A percentile compares a stretch with the other conserved stretches of the same genome.
Conservation (phyloP, 139 green algal genomes). For the Yamagishiella unicocca region DNA sequence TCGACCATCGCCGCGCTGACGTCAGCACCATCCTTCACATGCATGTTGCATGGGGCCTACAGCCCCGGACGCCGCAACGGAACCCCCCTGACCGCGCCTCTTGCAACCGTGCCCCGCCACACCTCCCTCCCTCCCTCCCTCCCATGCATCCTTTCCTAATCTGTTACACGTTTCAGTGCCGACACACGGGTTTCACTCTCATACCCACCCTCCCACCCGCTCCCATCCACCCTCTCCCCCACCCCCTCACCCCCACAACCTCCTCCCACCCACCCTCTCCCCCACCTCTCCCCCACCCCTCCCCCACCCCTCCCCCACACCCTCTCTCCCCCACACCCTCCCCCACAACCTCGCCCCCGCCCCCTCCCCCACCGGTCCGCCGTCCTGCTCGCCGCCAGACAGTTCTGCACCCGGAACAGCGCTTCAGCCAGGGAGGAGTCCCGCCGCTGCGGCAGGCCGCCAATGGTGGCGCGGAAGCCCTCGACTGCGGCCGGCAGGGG, state of each 20-base stretch:
- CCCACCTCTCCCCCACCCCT: not conserved
- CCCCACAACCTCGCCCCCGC: not conserved
- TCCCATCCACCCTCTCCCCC: not conserved
- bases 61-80: no score
- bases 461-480: not conserved
- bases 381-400: not conserved
- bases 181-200: no score
- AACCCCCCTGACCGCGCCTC: no score
- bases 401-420: constrained; percentile 33
- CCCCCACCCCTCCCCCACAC: not conserved
- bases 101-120: not conserved
- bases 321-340: not conserved
- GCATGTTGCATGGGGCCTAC: no score
- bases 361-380: not conserved
- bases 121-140: no score
- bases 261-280: not conserved
- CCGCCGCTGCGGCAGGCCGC: not conserved
- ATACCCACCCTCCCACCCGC: no score
- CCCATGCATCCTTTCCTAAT: no score
- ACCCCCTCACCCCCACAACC: not conserved
- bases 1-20: no score
- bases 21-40: no score
- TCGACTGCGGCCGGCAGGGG: not conserved
- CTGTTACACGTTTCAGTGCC: no score
- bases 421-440: not conserved